Conservation (phyloP, 2,329 filamentous ascomycete genomes). For the Ceratocystis variospora region DNA sequence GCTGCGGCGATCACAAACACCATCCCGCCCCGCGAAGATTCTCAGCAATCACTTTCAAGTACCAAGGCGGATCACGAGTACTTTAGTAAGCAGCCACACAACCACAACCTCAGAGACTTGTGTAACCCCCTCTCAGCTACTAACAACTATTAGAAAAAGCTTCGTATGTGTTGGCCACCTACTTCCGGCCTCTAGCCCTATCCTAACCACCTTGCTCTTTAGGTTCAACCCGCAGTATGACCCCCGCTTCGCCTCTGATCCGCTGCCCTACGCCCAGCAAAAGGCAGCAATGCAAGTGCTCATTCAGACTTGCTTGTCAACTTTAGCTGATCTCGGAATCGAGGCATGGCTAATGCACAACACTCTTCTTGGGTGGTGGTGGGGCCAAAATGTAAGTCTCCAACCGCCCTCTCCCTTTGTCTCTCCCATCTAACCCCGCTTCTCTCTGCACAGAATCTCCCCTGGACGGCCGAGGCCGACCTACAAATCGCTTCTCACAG, state of each 20-base stretch:
- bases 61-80: background rate
- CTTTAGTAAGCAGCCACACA: background rate
- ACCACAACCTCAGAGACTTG: background rate
- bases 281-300: slow-evolving; percentile 49
- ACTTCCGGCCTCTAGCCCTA: background rate
- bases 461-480: slow-evolving; percentile 67
- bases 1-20: background rate
- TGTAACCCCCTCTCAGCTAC: background rate
- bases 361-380: slow-evolving; percentile 80
- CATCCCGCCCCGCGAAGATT: background rate
- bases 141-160: slow-evolving; percentile 7
- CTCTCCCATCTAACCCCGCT: slow-evolving; percentile 13
- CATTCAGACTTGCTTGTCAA: slow-evolving; percentile 57
- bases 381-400: slow-evolving; percentile 43
- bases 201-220: slow-evolving; percentile 8
- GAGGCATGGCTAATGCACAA: slow-evolving; percentile 77
- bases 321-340: slow-evolving; percentile 49
- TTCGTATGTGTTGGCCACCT: slow-evolving; percentile 7
- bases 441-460: slow-evolving; percentile 40
- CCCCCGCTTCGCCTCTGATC: slow-evolving; percentile 28
- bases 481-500: slow-evolving; percentile 57
- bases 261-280: slow-evolving; percentile 41
- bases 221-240: slow-evolving; percentile 29
- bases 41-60: background rate
- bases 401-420: background rate